Percentiles rank a stretch among this genome's conserved stretches.
phyloP scores from a whole-genome alignment of 2,329 filamentous ascomycete species.

The Ilyonectria mors-panacis region DNA sequence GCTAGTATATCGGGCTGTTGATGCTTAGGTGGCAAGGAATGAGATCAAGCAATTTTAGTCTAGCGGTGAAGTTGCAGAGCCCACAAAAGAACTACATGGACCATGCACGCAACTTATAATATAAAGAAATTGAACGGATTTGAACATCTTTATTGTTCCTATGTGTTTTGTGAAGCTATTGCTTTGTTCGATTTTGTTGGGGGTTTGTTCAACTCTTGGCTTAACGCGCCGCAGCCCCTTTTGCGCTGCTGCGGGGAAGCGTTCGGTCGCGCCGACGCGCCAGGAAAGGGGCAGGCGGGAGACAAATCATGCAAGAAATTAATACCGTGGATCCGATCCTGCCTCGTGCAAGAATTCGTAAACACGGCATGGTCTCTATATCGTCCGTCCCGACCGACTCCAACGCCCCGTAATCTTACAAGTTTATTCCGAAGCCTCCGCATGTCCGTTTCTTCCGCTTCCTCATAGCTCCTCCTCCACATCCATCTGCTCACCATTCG shows the following conservation, averaged over 20 bases:
- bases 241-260: constrained; percentile 1
- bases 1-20: background rate
- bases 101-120: constrained; percentile 25
- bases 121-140: constrained; percentile 7
- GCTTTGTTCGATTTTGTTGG: constrained; percentile 20
- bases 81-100: constrained; percentile 19
- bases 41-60: constrained; percentile 13
- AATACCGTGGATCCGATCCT: constrained; percentile 44
- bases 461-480: constrained; percentile 72
- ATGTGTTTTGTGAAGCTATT: constrained; percentile 12
- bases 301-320: constrained; percentile 35
- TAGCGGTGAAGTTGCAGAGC: constrained; percentile 26
- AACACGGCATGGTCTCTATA: constrained; percentile 47
- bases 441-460: constrained; percentile 31
- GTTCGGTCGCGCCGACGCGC: constrained; percentile 17
- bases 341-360: constrained; percentile 43
- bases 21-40: constrained; percentile 15
- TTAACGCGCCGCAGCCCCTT: constrained; percentile 13
- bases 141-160: constrained; percentile 17
- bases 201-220: constrained; percentile 19
- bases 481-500: constrained; percentile 77
- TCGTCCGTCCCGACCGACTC: constrained; percentile 47
- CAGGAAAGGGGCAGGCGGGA: constrained; percentile 14
- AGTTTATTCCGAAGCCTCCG: constrained; percentile 45
- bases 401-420: constrained; percentile 54